Evolutionary conservation across 78 protist species (phyloP), one percentile per base, ranked within the genome.

Genomic region (Dictyostelium brefeldianum): DNA sequence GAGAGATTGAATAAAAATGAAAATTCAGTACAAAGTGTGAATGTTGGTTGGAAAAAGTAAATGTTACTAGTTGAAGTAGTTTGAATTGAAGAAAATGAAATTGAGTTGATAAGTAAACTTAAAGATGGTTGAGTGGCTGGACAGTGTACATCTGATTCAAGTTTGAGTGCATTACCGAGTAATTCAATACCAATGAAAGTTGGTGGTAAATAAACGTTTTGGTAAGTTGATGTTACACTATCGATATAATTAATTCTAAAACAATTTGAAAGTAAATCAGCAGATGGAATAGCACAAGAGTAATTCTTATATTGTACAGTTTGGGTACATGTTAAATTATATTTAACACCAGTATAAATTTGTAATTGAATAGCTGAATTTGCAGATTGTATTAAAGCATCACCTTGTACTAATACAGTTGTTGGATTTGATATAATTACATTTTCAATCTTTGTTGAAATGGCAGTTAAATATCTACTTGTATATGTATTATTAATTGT

Each of bases 131-230:
- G 5, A 0, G 41, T 67, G 2, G 75, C 15, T 67, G 75, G 50
- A 17, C 75, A 67, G 17, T 67, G 50, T 12, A 31, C 43, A 31
- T 67, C 75, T 4, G 48, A 43, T 1, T 67, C 75, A 25, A 67
- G 17, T 31, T 67, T 67, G 4, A 67, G 31, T 31, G 75, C 29
- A 67, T 67, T 67, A 6, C 75, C 75, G 14, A 67, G 31, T 31
- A 67, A 31, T 6, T 67, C 75, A 31, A 67, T 31, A 12, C 46
- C 27, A 31, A 15, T 67, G 8, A 67, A 67, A 3, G 75, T 25
- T 67, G 75, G 75, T 67, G 43, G 43, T 67, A 67, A 67, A 67
- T 67, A 67, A 31, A 67, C 20, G 17, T 25, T 25, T 67, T 67
- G 8, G 4, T 67, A 31, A 5, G 75, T 25, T 31, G 75, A 25